These are phyloP conservation scores for Exophiala mesophila DNA, from an alignment of 2,329 filamentous ascomycete species.

Conservation along the genomic window DNA sequence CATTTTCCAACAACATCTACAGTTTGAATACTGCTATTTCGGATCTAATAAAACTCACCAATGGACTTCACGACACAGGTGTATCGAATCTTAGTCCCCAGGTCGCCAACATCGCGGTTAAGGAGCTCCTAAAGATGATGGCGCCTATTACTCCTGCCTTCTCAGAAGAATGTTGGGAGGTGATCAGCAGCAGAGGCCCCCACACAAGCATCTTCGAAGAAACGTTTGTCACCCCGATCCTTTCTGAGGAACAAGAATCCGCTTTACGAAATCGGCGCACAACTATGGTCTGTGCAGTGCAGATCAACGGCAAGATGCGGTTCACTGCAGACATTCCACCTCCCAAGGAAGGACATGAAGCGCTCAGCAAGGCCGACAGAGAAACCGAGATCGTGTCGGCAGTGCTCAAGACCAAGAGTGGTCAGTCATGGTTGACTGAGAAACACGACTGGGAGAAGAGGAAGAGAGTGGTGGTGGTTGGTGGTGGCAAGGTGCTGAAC, in stretches of 20 bases:
- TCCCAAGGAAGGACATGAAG: slow-evolving; percentile 32
- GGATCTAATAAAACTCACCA: slow-evolving; percentile 76
- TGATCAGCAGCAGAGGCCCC: slow-evolving; percentile 46
- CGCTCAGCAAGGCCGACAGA: slow-evolving; percentile 33
- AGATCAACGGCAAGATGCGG: slow-evolving; percentile 73
- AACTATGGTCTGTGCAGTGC: slow-evolving; percentile 59
- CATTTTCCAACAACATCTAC: slow-evolving; percentile 66
- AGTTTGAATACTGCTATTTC: slow-evolving; percentile 79
- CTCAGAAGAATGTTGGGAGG: slow-evolving; percentile 73
- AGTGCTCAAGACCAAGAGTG: slow-evolving; percentile 59
- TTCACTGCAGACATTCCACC: slow-evolving; percentile 60
- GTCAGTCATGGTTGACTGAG: slow-evolving; percentile 51
- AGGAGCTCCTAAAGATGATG: slow-evolving; percentile 63
- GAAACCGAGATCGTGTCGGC: slow-evolving; percentile 58
- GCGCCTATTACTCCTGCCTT: slow-evolving; percentile 77
- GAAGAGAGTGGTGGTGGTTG: slow-evolving; percentile 63
- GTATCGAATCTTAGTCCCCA: slow-evolving; percentile 41
- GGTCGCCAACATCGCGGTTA: slow-evolving; percentile 37
- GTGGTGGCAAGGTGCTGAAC: slow-evolving; percentile 65
- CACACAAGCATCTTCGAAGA: slow-evolving; percentile 38
- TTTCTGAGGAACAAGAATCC: slow-evolving; percentile 35
- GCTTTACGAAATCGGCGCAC: slow-evolving; percentile 48
- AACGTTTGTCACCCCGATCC: slow-evolving; percentile 54
- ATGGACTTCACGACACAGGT: slow-evolving; percentile 45
- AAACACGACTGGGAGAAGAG: slow-evolving; percentile 48